A percentile compares a stretch with the other conserved stretches of the same genome.
Evolutionary conservation across 805 yeast species (phyloP).

Genomic region (Pichia ethanolica): DNA sequence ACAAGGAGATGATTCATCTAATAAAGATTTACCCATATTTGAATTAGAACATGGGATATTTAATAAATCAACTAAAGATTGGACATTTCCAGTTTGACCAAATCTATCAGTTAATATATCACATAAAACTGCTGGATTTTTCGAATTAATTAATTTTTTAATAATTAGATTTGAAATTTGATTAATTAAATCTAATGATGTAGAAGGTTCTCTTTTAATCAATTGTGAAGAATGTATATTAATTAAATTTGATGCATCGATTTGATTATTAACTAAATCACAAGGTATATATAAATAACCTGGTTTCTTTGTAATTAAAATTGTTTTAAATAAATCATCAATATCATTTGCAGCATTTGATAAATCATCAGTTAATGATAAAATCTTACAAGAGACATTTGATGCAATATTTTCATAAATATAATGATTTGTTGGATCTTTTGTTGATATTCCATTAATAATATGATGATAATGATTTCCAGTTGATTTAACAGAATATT

Average conservation of each 20-base stretch:
- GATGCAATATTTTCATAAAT: conserved; percentile 58
- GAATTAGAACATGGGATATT: conserved; percentile 53
- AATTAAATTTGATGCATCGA: conserved; percentile 29
- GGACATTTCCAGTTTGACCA: conserved; percentile 37
- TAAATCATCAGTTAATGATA: conserved; percentile 39
- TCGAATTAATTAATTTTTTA: conserved; percentile 41
- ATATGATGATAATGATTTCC: conserved; percentile 49
- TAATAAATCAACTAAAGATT: conserved; percentile 42
- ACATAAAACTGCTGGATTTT: conserved; percentile 58
- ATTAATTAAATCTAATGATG: conserved; percentile 17
- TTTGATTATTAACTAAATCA: conserved; percentile 47
- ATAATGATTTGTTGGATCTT: conserved; percentile 51
- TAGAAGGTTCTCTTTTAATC: conserved; percentile 16
- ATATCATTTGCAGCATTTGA: conserved; percentile 48
- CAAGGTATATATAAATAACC: conserved; percentile 77
- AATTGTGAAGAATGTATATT: conserved; percentile 10
- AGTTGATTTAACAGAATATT: conserved; percentile 22
- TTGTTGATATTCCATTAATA: conserved; percentile 41
- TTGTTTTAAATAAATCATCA: conserved; percentile 55
- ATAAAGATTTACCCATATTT: conserved; percentile 60
- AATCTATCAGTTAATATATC: conserved; percentile 67
- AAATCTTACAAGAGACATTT: conserved; percentile 49
- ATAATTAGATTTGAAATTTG: conserved; percentile 35
- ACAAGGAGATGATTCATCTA: conserved; percentile 60
- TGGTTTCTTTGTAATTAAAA: conserved; percentile 58